Evolutionary conservation across 345 rosid species (phyloP), one percentile per base, ranked within the genome.

Genomic region (Euclidium syriacum): DNA sequence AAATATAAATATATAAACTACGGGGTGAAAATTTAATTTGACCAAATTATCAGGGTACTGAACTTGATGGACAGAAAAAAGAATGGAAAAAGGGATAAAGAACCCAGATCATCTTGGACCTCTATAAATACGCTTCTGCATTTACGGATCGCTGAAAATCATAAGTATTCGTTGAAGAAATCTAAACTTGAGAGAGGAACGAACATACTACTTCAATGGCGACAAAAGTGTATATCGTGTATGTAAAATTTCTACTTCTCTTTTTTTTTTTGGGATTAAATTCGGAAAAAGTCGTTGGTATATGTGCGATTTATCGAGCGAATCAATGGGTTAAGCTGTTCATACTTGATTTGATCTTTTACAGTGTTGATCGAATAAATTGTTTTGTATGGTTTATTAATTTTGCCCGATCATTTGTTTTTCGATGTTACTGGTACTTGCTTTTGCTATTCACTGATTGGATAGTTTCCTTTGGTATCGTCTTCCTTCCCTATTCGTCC

Each of bases 201-300:
- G 18, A 75, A 19, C 8, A n/a, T 6, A 29, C 39, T 33, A 36
- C 36, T 59, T 53, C 77, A 12, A 85, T 85, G 92, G 85, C 87
- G 14, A 75, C 80, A 44, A 85, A 85, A 79, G 83, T 85, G 41
- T 85, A 83, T 72, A 83, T 85, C 65, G 88, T 85, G 92, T 85
- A 85, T 19, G 92, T 79, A 1, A 40, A 54, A 34, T 35, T 22
- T 26, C 10, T 23, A 0, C 10, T 24, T 56, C 7, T n/a, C 8
- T 16, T 5, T 7, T n/a, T n/a, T 16, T 9, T 29, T 20, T 46
- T 32, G 0, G 11, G 34, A 14, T 64, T 30, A 4, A 42, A 41
- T 26, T 41, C 36, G 14, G 12, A 26, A 24, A 19, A 39, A 16
- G 19, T 1, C 10, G 11, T 51, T 24, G 52, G 10, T 6, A 10